Evolutionary conservation across 331 rosid genomes (phyloP).

Genomic region (Stylosanthes scabra): DNA sequence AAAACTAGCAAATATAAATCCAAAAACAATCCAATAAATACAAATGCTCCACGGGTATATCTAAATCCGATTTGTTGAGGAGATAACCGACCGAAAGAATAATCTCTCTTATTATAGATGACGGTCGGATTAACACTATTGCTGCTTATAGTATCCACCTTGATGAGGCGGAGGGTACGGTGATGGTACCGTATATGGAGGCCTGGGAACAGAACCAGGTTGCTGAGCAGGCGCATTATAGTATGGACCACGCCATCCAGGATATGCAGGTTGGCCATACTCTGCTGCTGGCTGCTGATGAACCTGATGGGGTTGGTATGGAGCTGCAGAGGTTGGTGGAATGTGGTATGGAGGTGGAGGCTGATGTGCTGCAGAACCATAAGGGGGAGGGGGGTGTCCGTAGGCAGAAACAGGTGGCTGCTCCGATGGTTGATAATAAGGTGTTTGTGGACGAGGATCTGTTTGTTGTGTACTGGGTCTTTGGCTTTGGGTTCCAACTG

Average conservation of each 20-base stretch:
- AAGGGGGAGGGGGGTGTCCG: constrained; percentile 57
- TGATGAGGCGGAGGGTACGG: constrained; percentile 90
- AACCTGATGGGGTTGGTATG: constrained; percentile 71
- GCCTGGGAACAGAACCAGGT: constrained; percentile 75
- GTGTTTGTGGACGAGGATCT: constrained; percentile 70
- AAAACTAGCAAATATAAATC: constrained; percentile 37
- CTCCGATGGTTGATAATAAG: constrained; percentile 80
- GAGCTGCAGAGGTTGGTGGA: constrained; percentile 62
- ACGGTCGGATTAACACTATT: constrained; percentile 50
- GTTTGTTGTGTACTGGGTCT: constrained; percentile 65
- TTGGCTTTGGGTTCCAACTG: constrained; percentile 67
- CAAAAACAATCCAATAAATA: not conserved
- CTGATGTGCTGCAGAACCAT: constrained; percentile 65
- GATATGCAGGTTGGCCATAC: constrained; percentile 96
- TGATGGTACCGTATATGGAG: constrained; percentile 82
- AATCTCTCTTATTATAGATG: constrained; percentile 21
- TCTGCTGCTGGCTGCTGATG: constrained; percentile 79
- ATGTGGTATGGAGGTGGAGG: constrained; percentile 73
- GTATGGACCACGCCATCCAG: constrained; percentile 97
- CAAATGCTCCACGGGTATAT: constrained; percentile 1
- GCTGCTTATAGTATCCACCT: constrained; percentile 87
- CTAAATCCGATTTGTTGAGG: constrained; percentile 41
- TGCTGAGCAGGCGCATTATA: constrained; percentile 79
- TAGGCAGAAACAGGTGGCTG: constrained; percentile 65
- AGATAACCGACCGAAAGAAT: constrained; percentile 41